phyloP scores from a whole-genome alignment of 495 filamentous ascomycete species.

The Penicillium samsonianum region DNA sequence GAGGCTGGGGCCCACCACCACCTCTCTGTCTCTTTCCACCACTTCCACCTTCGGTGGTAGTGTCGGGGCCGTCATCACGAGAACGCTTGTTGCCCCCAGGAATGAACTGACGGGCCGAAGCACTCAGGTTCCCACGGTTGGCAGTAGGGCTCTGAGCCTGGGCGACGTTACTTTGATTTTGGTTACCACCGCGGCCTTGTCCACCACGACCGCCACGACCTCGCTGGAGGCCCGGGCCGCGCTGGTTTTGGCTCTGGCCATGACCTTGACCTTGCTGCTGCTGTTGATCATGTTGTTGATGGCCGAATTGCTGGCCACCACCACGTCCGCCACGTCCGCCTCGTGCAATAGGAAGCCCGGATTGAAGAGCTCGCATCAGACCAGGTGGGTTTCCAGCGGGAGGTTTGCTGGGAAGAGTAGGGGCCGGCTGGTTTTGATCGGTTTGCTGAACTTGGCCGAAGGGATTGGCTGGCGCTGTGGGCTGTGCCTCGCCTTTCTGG shows the following conservation, averaged over 20 bases:
- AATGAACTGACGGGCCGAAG: slow-evolving; percentile 60
- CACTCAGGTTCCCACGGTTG: slow-evolving; percentile 48
- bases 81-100: slow-evolving; percentile 65
- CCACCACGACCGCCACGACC: slow-evolving; percentile 46
- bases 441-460: slow-evolving; percentile 36
- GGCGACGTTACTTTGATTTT: slow-evolving; percentile 27
- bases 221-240: slow-evolving; percentile 47
- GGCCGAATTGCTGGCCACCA: slow-evolving; percentile 35
- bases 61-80: slow-evolving; percentile 61
- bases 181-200: slow-evolving; percentile 51
- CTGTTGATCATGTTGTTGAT: slow-evolving; percentile 28
- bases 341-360: slow-evolving; percentile 52
- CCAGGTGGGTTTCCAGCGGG: slow-evolving; percentile 39
- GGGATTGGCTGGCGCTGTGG: slow-evolving; percentile 27
- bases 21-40: slow-evolving; percentile 57
- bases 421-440: slow-evolving; percentile 34
- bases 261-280: slow-evolving; percentile 26
- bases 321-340: slow-evolving; percentile 39
- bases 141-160: slow-evolving; percentile 32
- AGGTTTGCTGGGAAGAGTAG: slow-evolving; percentile 40
- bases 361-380: slow-evolving; percentile 46
- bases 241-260: slow-evolving; percentile 26
- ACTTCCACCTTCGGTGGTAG: slow-evolving; percentile 37
- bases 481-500: slow-evolving; percentile 17
- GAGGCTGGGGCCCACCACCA: slow-evolving; percentile 43